Conservation (phyloP, 805 yeast genomes). For the Priceomyces carsonii region DNA sequence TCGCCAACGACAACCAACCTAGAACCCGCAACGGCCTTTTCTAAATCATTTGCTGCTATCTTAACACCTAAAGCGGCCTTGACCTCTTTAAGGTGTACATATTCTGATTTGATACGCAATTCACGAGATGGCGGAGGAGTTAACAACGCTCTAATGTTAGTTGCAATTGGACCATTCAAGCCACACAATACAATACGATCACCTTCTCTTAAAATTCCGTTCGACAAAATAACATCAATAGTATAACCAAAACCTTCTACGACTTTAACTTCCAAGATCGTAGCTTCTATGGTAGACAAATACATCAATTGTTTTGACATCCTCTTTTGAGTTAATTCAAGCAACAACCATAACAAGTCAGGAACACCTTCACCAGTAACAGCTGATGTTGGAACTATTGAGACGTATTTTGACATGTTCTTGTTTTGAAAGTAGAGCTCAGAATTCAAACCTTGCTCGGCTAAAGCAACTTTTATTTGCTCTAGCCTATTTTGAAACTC, state of each 20-base stretch:
- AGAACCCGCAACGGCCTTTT: slow-evolving; percentile 99
- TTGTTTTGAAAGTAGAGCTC: slow-evolving; percentile 95
- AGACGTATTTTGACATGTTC: slow-evolving; percentile 89
- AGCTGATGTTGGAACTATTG: slow-evolving; percentile 98
- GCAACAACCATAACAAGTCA: slow-evolving; percentile 90
- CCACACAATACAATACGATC: slow-evolving; percentile 96
- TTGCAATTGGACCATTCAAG: slow-evolving; percentile 96
- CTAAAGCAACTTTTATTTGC: slow-evolving; percentile 82
- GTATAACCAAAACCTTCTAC: slow-evolving; percentile 99
- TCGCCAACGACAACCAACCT: slow-evolving; percentile 92
- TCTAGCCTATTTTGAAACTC: slow-evolving; percentile 89
- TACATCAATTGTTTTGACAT: slow-evolving; percentile 99
- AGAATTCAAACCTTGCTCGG: slow-evolving; percentile 98
- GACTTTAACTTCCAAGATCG: slow-evolving; percentile 95
- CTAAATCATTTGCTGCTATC: slow-evolving; percentile 96
- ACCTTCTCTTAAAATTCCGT: slow-evolving; percentile 93
- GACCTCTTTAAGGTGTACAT: slow-evolving; percentile 94
- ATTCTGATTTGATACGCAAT: slow-evolving; percentile 93
- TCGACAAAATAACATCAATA: slow-evolving; percentile 95
- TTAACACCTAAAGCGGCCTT: slow-evolving; percentile 99
- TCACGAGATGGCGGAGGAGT: slow-evolving; percentile 98
- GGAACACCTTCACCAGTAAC: slow-evolving; percentile 99
- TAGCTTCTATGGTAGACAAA: slow-evolving; percentile 90
- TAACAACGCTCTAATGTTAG: slow-evolving; percentile 90
- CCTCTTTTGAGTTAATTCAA: slow-evolving; percentile 96